Evolutionary conservation across 2,329 filamentous ascomycete genomes (phyloP).

Genomic region (Botrytis pseudocinerea): DNA sequence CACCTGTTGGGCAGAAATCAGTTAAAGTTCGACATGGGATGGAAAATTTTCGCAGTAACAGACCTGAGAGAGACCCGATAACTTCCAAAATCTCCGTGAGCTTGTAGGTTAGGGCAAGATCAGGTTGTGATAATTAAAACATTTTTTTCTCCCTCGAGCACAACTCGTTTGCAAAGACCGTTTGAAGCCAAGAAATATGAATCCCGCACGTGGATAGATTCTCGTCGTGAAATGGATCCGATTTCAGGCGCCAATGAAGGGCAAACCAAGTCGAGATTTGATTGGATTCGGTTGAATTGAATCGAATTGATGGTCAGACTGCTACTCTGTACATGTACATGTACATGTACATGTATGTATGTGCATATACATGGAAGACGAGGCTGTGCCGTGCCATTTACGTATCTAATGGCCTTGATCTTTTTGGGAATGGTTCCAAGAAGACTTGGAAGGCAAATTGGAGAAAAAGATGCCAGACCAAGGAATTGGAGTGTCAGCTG

Average conservation of each 20-base stretch:
- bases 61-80: slow-evolving; percentile 7
- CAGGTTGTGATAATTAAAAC: neutral
- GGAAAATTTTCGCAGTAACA: neutral
- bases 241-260: neutral
- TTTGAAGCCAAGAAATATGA: slow-evolving; percentile 9
- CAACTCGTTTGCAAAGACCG: neutral
- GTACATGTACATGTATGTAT: too few species aligned
- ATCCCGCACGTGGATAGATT: slow-evolving; percentile 7
- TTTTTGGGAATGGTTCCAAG: neutral
- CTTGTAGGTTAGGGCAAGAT: neutral
- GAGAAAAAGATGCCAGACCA: neutral
- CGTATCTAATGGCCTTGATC: neutral
- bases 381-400: neutral
- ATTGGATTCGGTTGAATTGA: neutral
- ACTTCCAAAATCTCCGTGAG: neutral
- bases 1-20: slow-evolving; percentile 13
- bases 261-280: neutral
- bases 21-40: neutral
- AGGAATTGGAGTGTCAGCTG: neutral
- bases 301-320: neutral
- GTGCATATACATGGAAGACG: neutral
- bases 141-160: neutral
- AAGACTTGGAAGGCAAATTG: neutral
- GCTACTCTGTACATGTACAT: neutral
- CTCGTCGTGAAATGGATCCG: neutral